Conservation (phyloP, 306 rosid genomes). For the Vicia villosa region DNA sequence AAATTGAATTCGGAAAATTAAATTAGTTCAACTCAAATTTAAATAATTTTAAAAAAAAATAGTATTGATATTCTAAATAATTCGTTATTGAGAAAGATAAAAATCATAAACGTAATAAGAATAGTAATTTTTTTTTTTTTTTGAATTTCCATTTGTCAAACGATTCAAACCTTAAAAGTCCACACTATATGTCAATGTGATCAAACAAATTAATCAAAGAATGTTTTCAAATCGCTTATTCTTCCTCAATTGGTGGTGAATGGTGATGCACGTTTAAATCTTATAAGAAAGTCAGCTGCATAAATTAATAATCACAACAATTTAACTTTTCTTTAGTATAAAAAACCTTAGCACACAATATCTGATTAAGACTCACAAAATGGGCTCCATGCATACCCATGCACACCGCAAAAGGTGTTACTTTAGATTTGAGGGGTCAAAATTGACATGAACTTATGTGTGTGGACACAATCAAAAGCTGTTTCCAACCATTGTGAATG, state of each 20-base stretch:
- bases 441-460: conserved; percentile 9
- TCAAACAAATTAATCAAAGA: too few relatives aligned
- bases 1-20: too few relatives aligned
- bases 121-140: too few relatives aligned
- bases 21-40: too few relatives aligned
- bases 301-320: neutral
- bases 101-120: too few relatives aligned
- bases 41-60: too few relatives aligned
- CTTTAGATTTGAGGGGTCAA: conserved; percentile 7
- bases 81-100: too few relatives aligned
- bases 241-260: neutral
- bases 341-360: neutral
- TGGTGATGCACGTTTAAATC: neutral
- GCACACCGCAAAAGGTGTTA: conserved; percentile 1
- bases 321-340: neutral
- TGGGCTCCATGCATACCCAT: conserved; percentile 33
- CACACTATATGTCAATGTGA: too few relatives aligned
- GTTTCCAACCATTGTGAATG: conserved; percentile 33
- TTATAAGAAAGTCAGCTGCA: neutral
- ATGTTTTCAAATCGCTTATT: neutral
- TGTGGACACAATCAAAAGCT: conserved; percentile 36
- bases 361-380: neutral
- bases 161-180: too few relatives aligned
- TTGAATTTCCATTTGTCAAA: too few relatives aligned
- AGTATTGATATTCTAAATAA: too few relatives aligned